phyloP scores from a whole-genome alignment of 2,329 filamentous ascomycete species.

The Curvularia verruculosa region DNA sequence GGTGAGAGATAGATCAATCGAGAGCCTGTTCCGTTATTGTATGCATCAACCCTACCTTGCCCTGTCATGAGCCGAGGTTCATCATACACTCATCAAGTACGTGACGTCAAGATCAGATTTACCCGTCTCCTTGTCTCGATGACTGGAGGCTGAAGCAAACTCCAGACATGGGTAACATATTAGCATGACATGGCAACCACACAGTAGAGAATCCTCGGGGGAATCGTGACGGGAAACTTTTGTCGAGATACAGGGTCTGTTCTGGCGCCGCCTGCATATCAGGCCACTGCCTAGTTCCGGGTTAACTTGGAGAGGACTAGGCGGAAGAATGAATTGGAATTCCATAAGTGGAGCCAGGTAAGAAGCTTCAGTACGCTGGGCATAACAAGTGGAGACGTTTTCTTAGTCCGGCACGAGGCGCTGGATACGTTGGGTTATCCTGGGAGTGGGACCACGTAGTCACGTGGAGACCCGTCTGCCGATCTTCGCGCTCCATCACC shows the following conservation, averaged over 20 bases:
- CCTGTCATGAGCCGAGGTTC: background rate
- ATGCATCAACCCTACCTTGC: conserved; percentile 2
- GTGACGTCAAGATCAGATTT: conserved; percentile 3
- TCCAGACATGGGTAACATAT: background rate
- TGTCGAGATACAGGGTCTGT: background rate
- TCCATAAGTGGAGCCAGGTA: background rate
- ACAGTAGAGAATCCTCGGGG: background rate
- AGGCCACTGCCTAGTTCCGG: background rate
- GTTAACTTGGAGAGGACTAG: background rate
- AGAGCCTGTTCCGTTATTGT: conserved; percentile 6
- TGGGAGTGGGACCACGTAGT: background rate
- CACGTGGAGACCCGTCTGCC: conserved; percentile 9
- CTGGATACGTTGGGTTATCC: background rate
- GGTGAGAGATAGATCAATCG: conserved; percentile 17
- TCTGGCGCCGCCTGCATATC: background rate
- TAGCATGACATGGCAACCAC: background rate
- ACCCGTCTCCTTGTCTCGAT: background rate
- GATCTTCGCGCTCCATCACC: conserved; percentile 9
- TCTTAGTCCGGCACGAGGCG: background rate
- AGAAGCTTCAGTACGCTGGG: background rate
- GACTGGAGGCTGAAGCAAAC: too few species aligned
- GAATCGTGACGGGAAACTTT: background rate
- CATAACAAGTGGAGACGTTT: conserved; percentile 1
- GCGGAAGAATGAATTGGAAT: background rate
- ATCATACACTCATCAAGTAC: background rate